A percentile compares a stretch with the other conserved stretches of the same genome.
Evolutionary conservation across 495 filamentous ascomycete species (phyloP).

Genomic region (Chaetomidium leptoderma): DNA sequence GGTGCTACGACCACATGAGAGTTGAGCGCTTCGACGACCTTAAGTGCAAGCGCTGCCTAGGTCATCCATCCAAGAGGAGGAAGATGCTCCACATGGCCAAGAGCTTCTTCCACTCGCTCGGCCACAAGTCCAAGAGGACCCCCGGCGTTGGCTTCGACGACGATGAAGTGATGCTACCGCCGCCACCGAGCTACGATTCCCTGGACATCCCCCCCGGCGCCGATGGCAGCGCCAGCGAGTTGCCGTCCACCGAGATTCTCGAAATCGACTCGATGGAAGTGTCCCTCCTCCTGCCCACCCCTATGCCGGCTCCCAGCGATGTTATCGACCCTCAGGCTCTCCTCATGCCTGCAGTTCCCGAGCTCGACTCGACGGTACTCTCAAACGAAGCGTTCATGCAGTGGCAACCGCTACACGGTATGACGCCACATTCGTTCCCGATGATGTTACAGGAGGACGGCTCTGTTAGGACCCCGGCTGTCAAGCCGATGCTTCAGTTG

Average conservation of each 20-base stretch:
- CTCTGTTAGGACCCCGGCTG: background rate
- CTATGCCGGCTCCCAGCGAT: conserved; percentile 15
- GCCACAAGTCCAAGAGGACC: conserved; percentile 39
- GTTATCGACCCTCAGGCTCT: conserved; percentile 33
- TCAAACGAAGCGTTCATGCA: conserved; percentile 21
- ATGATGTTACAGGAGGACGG: conserved; percentile 13
- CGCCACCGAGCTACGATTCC: conserved; percentile 46
- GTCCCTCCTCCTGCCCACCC: conserved; percentile 2
- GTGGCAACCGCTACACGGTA: conserved; percentile 21
- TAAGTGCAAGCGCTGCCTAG: conserved; percentile 44
- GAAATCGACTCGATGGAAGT: conserved; percentile 45
- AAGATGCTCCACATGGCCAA: conserved; percentile 47
- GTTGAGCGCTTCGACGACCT: conserved; percentile 47
- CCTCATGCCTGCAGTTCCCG: conserved; percentile 22
- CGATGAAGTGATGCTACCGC: conserved; percentile 25
- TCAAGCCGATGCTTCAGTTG: conserved; percentile 29
- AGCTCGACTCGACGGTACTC: conserved; percentile 32
- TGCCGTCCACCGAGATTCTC: conserved; percentile 41
- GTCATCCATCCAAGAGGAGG: conserved; percentile 44
- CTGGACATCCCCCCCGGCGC: conserved; percentile 20
- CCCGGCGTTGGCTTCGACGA: conserved; percentile 13
- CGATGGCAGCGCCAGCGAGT: conserved; percentile 26
- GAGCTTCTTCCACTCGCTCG: conserved; percentile 46
- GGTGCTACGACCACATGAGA: conserved; percentile 46
- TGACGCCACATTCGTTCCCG: conserved; percentile 2